These are phyloP conservation scores for Clavispora fructus DNA, from an alignment of 805 yeast genomes.

Conservation along the genomic window DNA sequence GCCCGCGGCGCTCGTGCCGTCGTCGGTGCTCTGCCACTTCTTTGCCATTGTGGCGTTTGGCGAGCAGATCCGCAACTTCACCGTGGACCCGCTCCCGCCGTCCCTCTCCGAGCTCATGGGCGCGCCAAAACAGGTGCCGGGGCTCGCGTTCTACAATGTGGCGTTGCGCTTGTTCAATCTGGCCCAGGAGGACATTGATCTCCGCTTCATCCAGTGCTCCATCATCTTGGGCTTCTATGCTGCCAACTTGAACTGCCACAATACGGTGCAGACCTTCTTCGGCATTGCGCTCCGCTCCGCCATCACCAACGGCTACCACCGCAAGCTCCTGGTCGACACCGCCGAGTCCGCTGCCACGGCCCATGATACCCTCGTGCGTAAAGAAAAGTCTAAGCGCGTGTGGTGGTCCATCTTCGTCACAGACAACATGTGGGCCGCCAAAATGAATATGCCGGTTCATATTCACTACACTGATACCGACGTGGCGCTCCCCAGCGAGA, in stretches of 20 bases:
- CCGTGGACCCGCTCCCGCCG: slow-evolving; percentile 6
- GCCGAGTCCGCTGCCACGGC: background rate
- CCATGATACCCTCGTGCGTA: background rate
- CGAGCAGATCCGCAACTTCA: slow-evolving; percentile 24
- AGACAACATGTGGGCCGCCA: slow-evolving; percentile 37
- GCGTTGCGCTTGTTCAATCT: slow-evolving; percentile 30
- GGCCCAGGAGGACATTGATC: slow-evolving; percentile 24
- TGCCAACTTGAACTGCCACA: slow-evolving; percentile 32
- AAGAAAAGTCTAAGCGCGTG: slow-evolving; percentile 31
- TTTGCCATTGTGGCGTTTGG: slow-evolving; percentile 35
- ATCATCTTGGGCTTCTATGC: slow-evolving; percentile 31
- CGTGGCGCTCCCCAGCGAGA: slow-evolving; percentile 36
- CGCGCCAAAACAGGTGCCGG: slow-evolving; percentile 21
- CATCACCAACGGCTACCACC: slow-evolving; percentile 33
- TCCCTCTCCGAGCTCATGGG: slow-evolving; percentile 5
- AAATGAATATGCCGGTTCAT: slow-evolving; percentile 35
- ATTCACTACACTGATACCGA: slow-evolving; percentile 40
- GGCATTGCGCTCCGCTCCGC: slow-evolving; percentile 37
- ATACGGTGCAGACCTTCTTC: slow-evolving; percentile 34
- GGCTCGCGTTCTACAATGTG: slow-evolving; percentile 26
- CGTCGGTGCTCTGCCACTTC: slow-evolving; percentile 24
- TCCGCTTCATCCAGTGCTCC: slow-evolving; percentile 32
- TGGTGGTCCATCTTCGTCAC: slow-evolving; percentile 41
- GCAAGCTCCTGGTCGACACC: slow-evolving; percentile 18
- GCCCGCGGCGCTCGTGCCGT: slow-evolving; percentile 3